These are phyloP conservation scores for Melastoma candidum DNA, from an alignment of 441 rosid species.

Conservation along the genomic window DNA sequence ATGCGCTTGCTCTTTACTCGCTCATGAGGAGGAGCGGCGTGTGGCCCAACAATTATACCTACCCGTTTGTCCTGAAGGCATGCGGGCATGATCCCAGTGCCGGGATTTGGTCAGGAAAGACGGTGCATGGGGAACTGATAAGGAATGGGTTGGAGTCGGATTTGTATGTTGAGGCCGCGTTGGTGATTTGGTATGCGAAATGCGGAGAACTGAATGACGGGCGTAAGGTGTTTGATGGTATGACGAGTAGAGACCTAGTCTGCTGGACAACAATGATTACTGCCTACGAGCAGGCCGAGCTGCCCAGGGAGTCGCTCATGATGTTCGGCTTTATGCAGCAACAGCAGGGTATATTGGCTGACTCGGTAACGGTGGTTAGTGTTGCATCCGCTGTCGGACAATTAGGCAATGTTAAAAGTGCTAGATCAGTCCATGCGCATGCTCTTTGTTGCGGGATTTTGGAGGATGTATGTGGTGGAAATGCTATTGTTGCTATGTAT, in stretches of 20 bases:
- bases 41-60: slow-evolving; percentile 37
- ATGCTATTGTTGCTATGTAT: slow-evolving; percentile 39
- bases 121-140: slow-evolving; percentile 28
- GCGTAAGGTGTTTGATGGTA: slow-evolving; percentile 38
- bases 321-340: slow-evolving; percentile 33
- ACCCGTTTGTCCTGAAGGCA: slow-evolving; percentile 36
- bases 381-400: slow-evolving; percentile 46
- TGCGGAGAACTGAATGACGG: slow-evolving; percentile 25
- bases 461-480: slow-evolving; percentile 25
- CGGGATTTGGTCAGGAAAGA: slow-evolving; percentile 10
- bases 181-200: slow-evolving; percentile 32
- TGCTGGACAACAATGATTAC: slow-evolving; percentile 50
- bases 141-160: slow-evolving; percentile 34
- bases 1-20: slow-evolving; percentile 31
- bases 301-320: slow-evolving; percentile 29
- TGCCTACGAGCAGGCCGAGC: slow-evolving; percentile 42
- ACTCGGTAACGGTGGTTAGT: slow-evolving; percentile 30
- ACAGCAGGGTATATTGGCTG: slow-evolving; percentile 24
- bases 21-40: slow-evolving; percentile 31
- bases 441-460: slow-evolving; percentile 26
- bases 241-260: slow-evolving; percentile 40
- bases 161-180: slow-evolving; percentile 33
- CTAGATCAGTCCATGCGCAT: slow-evolving; percentile 27
- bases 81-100: slow-evolving; percentile 27
- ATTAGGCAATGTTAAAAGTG: slow-evolving; percentile 27